Evolutionary conservation across 768 basidiomycete species (phyloP), one percentile per base, ranked within the genome.

Genomic region (Podaxis sp.): DNA sequence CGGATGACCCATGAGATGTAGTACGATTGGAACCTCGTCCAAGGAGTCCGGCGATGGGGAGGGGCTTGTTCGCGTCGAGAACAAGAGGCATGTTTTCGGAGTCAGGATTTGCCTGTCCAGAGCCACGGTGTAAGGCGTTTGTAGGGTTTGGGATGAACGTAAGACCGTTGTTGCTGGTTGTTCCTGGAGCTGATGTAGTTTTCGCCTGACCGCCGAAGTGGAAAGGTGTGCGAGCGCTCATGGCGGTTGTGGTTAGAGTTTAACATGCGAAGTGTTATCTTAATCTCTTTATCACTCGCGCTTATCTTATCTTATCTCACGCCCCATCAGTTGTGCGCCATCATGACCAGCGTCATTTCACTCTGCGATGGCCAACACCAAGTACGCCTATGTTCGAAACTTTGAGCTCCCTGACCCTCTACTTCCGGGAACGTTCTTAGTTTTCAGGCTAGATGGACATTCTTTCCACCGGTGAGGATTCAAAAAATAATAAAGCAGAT

Each of bases 331-430:
- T 28, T 40, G 17, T 33, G 33, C 22, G 44, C 19, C 19, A 46
- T 46, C 8, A 8, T 19, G 6, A 46, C 44, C 9, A 56, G 22
- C 39, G 28, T 30, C 36, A 56, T 30, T 17, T n/a, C 19, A 19
- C 8, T 52, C 19, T 24, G 28, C 57, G 38, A 98, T 99, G 96
- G 95, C 96, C 13, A 92, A 91, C 68, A 90, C 93, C n/a, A 90
- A 87, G 70, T 99, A 87, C 69, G 89, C 90, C 46, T 96, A 99
- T 75, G 97, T 99, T 12, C 85, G 87, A 67, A 83, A 83, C 39
- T 99, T 91, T 72, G 96, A 99, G 74, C 84, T 93, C 0, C 91
- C 93, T 5, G 97, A 99, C 71, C 80, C 86, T 0, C 78, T 99
- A 2, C 77, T 99, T 0, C 96, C 91, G 0, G 87, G 84, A 8